Percentiles rank a stretch among this genome's conserved stretches.
Evolutionary conservation across 345 rosid species (phyloP).

Genomic region (Pistacia atlantica): DNA sequence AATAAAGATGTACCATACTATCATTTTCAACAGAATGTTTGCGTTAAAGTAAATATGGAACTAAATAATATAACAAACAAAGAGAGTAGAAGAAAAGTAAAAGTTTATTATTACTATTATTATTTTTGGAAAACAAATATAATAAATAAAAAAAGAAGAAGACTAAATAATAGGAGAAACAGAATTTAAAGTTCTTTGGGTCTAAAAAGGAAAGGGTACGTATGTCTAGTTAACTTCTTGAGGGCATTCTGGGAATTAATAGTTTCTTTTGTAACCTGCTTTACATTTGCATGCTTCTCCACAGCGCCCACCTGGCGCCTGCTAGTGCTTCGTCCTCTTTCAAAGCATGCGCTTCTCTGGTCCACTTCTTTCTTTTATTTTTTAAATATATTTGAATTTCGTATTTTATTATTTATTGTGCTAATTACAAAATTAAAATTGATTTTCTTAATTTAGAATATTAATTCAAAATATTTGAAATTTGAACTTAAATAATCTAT

Average conservation of each 20-base stretch:
- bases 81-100: not conserved
- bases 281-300: constrained; percentile 2
- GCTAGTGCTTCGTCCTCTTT: not conserved
- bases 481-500: too few relatives aligned
- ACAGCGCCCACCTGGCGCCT: not conserved
- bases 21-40: not conserved
- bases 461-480: not conserved
- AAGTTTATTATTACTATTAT: too few relatives aligned
- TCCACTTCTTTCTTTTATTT: not conserved
- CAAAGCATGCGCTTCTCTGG: not conserved
- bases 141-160: too few relatives aligned
- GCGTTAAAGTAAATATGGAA: not conserved
- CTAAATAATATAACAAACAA: not conserved
- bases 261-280: not conserved
- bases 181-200: not conserved
- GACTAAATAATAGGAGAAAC: not conserved
- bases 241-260: not conserved
- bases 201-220: not conserved
- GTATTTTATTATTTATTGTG: too few relatives aligned
- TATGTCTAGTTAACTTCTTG: constrained; percentile 13
- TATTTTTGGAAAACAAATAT: too few relatives aligned
- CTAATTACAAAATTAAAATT: too few relatives aligned
- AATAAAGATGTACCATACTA: not conserved
- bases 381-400: too few relatives aligned
- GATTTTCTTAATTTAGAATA: not conserved